These are phyloP conservation scores for Leccinum variicolor DNA, from an alignment of 768 basidiomycete species.

Conservation along the genomic window DNA sequence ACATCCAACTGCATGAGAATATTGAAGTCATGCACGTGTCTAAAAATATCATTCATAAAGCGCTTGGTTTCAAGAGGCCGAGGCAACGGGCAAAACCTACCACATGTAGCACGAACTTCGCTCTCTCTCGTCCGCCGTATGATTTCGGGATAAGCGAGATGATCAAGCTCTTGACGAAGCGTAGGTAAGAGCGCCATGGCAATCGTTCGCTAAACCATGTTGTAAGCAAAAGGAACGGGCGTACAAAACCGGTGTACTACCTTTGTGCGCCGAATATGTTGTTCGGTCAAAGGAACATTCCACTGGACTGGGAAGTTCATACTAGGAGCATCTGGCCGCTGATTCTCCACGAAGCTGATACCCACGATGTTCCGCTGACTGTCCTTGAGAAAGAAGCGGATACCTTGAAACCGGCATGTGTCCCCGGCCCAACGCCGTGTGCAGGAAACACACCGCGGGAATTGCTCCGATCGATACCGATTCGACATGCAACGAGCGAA, in stretches of 20 bases:
- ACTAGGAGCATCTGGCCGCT: constrained; percentile 51
- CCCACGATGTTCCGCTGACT: constrained; percentile 54
- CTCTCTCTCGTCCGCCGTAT: constrained; percentile 74
- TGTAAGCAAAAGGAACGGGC: constrained; percentile 8
- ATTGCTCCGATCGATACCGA: constrained; percentile 65
- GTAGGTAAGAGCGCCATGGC: constrained; percentile 66
- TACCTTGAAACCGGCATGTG: constrained; percentile 84
- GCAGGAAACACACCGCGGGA: constrained; percentile 81
- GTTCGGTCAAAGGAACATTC: constrained; percentile 54
- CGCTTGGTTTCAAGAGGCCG: constrained; percentile 2
- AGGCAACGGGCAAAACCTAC: constrained; percentile 39
- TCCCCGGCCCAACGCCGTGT: constrained; percentile 86
- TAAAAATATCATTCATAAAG: constrained; percentile 31
- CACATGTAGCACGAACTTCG: constrained; percentile 83
- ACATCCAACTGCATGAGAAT: constrained; percentile 89
- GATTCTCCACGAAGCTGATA: constrained; percentile 66
- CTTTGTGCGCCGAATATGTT: constrained; percentile 59
- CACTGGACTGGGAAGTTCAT: constrained; percentile 64
- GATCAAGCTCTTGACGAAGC: constrained; percentile 60
- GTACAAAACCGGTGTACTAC: constrained; percentile 32
- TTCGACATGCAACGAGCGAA: constrained; percentile 84
- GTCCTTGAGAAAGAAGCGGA: constrained; percentile 73
- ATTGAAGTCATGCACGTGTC: constrained; percentile 94
- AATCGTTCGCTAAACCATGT: constrained; percentile 51
- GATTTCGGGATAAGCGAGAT: constrained; percentile 53